These are phyloP conservation scores for Lunularia cruciata DNA, from an alignment of 225 moss, liverwort and hornwort species.

Conservation along the genomic window DNA sequence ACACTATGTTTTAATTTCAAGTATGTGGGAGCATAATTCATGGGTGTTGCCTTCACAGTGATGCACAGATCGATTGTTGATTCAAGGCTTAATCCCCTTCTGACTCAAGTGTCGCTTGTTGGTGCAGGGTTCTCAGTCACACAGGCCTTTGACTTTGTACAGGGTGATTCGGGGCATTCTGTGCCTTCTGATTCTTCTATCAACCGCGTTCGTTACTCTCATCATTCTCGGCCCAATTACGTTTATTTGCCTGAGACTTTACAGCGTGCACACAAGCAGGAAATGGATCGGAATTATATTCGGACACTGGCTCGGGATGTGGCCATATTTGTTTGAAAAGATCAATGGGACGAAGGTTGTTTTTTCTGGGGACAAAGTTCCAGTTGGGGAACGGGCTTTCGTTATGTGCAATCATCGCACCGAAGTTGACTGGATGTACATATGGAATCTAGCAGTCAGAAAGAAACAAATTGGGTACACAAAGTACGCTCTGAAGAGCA, in stretches of 20 bases:
- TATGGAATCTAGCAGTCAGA: constrained; percentile 91
- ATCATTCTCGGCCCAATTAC: constrained; percentile 50
- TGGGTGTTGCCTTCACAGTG: too few relatives aligned
- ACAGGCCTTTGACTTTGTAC: constrained; percentile 79
- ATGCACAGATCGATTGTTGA: too few relatives aligned
- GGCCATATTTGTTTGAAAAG: constrained; percentile 92
- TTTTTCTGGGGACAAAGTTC: constrained; percentile 83
- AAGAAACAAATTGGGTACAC: constrained; percentile 75
- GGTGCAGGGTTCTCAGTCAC: constrained; percentile 39
- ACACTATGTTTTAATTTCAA: too few relatives aligned
- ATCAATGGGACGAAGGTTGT: constrained; percentile 89
- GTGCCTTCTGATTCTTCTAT: constrained; percentile 66
- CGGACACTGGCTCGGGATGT: constrained; percentile 81
- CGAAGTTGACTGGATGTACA: constrained; percentile 99
- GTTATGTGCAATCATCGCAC: constrained; percentile 97
- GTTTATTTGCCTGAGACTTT: constrained; percentile 53
- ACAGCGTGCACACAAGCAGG: constrained; percentile 66
- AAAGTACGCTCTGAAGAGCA: constrained; percentile 90
- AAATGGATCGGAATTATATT: constrained; percentile 52
- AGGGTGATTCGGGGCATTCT: constrained; percentile 71
- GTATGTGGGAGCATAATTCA: too few relatives aligned
- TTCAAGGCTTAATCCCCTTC: too few relatives aligned
- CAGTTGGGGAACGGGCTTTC: constrained; percentile 80
- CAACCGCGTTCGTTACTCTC: constrained; percentile 67
- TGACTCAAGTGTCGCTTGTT: constrained; percentile 13